Evolutionary conservation across 805 yeast species (phyloP), one percentile per base, ranked within the genome.

Genomic region (Yamadazyma takamatsuzukensis): DNA sequence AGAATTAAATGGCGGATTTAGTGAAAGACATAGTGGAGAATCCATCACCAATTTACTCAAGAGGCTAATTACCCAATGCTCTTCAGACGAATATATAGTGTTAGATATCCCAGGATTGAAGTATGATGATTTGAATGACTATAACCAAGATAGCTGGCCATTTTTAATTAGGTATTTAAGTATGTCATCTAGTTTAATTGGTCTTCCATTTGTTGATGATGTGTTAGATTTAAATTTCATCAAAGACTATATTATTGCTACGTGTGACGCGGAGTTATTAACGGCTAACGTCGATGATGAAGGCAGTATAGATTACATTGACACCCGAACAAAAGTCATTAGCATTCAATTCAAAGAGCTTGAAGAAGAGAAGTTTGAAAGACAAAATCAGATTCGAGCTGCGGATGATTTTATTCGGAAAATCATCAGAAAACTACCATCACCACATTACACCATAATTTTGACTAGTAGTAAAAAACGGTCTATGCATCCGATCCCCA

Each of bases 391-490:
- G 13, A 49, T 77, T 19, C 44, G 52, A 10, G 49, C 58, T 18
- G 61, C 70, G 29, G 79, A 74, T 43, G 71, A 66, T 28, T 56
- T 64, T 28, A 45, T 85, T 8, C 64, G 82, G 32, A 65, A 67
- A 13, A 66, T 83, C 4, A 40, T 83, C n/a, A 71, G 83, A 22
- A 76, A 74, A 34, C 54, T 83, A 9, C 96, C 96, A 1, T 69
- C 89, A 0, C 95, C 96, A 0, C 73, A 75, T 39, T 72, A 70
- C 34, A 64, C 87, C 2, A 58, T 88, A 2, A 53, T 86, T 2
- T 63, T 78, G 37, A 76, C 88, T 4, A 51, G 62, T 11, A 44
- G 47, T 25, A 36, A 36, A 9, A 33, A 48, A n/a, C 29, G 39
- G 7, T 32, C 39, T 1, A 37, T 45, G 18, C 66, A 59, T 37